Percentiles rank a stretch among this genome's conserved stretches.
These are phyloP conservation scores for Aristolochia contorta DNA, from an alignment of 164 flowering plant species.

Conservation along the genomic window DNA sequence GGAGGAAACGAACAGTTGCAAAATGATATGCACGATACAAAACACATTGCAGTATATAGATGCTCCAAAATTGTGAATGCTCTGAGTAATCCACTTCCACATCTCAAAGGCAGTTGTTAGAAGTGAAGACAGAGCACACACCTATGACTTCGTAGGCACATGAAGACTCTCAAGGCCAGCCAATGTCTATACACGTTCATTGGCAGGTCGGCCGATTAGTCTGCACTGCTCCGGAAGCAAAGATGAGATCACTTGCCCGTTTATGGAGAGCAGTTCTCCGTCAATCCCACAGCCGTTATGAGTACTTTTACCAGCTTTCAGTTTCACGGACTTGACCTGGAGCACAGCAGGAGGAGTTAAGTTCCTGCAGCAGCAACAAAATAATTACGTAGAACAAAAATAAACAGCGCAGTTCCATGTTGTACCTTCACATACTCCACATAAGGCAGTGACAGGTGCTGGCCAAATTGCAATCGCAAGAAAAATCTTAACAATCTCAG, in stretches of 20 bases:
- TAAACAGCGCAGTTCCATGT: background rate
- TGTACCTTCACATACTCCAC: constrained; percentile 94
- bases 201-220: constrained; percentile 69
- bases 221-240: constrained; percentile 97
- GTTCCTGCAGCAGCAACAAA: background rate
- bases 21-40: background rate
- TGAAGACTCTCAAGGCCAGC: background rate
- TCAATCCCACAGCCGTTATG: constrained; percentile 87
- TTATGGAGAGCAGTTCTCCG: constrained; percentile 75
- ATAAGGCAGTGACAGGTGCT: constrained; percentile 81
- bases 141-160: background rate
- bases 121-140: constrained; percentile 18
- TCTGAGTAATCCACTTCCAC: constrained; percentile 23
- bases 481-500: constrained; percentile 71
- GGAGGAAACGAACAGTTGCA: background rate
- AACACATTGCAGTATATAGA: background rate
- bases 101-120: constrained; percentile 13
- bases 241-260: constrained; percentile 68
- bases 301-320: constrained; percentile 62
- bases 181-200: constrained; percentile 17
- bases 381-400: background rate
- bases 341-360: constrained; percentile 2
- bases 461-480: constrained; percentile 70
- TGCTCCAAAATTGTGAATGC: constrained; percentile 11
- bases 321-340: constrained; percentile 91